Conservation (phyloP, 1,284 basidiomycete species). For the Dichomitus squalens region DNA sequence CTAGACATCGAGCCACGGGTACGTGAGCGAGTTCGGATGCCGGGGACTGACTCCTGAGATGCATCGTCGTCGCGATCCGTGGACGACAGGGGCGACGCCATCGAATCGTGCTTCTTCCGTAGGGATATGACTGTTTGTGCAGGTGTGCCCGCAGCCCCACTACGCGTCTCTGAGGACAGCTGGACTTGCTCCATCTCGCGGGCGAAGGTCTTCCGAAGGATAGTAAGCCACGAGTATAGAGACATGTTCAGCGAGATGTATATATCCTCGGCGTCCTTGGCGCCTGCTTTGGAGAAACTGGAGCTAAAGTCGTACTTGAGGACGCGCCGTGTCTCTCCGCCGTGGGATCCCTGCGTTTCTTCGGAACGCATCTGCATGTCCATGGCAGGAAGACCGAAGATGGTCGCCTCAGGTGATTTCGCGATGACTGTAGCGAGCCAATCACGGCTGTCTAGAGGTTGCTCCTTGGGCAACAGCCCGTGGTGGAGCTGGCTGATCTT, state of each 20-base stretch:
- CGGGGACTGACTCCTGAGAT: background rate
- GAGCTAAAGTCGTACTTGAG: conserved; percentile 77
- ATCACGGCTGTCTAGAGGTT: conserved; percentile 43
- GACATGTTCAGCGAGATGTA: conserved; percentile 82
- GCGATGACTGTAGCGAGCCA: conserved; percentile 62
- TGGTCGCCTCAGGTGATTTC: conserved; percentile 64
- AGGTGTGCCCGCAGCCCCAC: conserved; percentile 9
- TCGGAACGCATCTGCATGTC: conserved; percentile 76
- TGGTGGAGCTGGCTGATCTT: conserved; percentile 63
- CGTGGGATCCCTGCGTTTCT: conserved; percentile 37
- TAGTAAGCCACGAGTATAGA: conserved; percentile 78
- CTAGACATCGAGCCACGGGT: conserved; percentile 20
- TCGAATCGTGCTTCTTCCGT: conserved; percentile 28
- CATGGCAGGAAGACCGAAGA: conserved; percentile 80
- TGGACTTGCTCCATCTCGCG: conserved; percentile 76
- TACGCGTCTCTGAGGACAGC: conserved; percentile 54
- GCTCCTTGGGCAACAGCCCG: conserved; percentile 40
- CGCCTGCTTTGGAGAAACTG: conserved; percentile 56
- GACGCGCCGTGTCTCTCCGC: conserved; percentile 39
- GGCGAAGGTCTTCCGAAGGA: conserved; percentile 71
- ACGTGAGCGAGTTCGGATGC: conserved; percentile 9
- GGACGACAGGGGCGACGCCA: background rate
- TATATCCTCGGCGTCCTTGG: conserved; percentile 67
- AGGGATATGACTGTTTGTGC: conserved; percentile 10
- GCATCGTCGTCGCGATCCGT: conserved; percentile 3